Evolutionary conservation across 1,139 yeast species (phyloP).

Genomic region (Casaregolazyma lundiana): DNA sequence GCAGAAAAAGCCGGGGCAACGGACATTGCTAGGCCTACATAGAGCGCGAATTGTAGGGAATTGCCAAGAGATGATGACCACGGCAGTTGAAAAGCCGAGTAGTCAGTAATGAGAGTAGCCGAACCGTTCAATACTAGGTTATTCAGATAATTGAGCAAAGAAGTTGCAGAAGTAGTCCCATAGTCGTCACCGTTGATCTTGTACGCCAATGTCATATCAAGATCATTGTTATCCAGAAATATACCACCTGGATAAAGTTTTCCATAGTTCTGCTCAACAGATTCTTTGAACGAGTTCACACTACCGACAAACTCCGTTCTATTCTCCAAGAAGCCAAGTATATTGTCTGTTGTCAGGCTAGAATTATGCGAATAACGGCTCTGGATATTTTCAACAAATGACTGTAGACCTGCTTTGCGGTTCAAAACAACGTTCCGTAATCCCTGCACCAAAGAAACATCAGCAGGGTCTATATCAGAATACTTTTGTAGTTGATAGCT

Average conservation of each 20-base stretch:
- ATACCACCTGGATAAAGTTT: conserved; percentile 33
- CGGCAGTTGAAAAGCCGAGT: conserved; percentile 33
- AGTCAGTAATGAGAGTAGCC: conserved; percentile 27
- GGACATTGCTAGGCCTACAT: conserved; percentile 34
- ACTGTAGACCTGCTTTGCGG: conserved; percentile 18
- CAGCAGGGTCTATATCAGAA: conserved; percentile 16
- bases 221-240: conserved; percentile 22
- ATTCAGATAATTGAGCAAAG: conserved; percentile 28
- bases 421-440: conserved; percentile 12
- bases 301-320: conserved; percentile 18
- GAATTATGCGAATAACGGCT: conserved; percentile 13
- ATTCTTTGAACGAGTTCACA: conserved; percentile 19
- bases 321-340: conserved; percentile 13
- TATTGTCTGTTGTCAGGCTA: conserved; percentile 11
- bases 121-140: conserved; percentile 31
- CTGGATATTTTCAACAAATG: conserved; percentile 19
- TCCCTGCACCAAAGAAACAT: conserved; percentile 19
- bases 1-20: conserved; percentile 36
- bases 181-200: conserved; percentile 25
- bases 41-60: conserved; percentile 33
- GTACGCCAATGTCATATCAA: conserved; percentile 23
- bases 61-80: conserved; percentile 33
- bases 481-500: conserved; percentile 22
- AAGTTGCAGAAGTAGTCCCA: conserved; percentile 26
- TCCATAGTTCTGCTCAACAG: conserved; percentile 22